These are phyloP conservation scores for Mortierella sp. DNA, from an alignment of 371 early-diverging fungal genomes.

Conservation along the genomic window DNA sequence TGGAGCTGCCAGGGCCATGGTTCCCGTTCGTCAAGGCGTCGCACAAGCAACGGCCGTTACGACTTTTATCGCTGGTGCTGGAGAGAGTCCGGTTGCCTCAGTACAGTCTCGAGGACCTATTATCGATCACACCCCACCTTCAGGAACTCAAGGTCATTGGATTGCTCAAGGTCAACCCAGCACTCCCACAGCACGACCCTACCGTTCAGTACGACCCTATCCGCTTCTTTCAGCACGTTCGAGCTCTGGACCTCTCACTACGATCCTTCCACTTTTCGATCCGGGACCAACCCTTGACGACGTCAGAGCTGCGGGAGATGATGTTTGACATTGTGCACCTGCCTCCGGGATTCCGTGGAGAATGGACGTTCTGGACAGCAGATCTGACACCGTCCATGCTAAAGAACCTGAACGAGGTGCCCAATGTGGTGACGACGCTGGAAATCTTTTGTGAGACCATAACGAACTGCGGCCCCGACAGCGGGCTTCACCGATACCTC, in stretches of 20 bases:
- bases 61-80: background rate
- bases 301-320: background rate
- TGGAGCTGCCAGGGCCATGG: constrained; percentile 7
- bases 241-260: background rate
- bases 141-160: constrained; percentile 9
- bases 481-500: constrained; percentile 5
- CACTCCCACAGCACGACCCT: background rate
- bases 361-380: background rate
- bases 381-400: constrained; percentile 1
- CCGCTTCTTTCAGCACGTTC: background rate
- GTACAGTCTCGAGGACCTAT: constrained; percentile 5
- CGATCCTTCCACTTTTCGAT: constrained; percentile 6
- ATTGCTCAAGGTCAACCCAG: background rate
- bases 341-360: background rate
- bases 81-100: constrained; percentile 2
- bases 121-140: background rate
- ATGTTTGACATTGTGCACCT: constrained; percentile 2
- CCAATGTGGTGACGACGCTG: constrained; percentile 3
- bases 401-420: background rate
- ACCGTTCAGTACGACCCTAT: background rate
- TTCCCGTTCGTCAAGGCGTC: constrained; percentile 3
- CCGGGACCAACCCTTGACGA: background rate
- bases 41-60: background rate
- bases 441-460: background rate
- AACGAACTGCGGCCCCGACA: background rate